Evolutionary conservation across 1,284 basidiomycete genomes (phyloP).

Genomic region (Austropuccinia psidii): DNA sequence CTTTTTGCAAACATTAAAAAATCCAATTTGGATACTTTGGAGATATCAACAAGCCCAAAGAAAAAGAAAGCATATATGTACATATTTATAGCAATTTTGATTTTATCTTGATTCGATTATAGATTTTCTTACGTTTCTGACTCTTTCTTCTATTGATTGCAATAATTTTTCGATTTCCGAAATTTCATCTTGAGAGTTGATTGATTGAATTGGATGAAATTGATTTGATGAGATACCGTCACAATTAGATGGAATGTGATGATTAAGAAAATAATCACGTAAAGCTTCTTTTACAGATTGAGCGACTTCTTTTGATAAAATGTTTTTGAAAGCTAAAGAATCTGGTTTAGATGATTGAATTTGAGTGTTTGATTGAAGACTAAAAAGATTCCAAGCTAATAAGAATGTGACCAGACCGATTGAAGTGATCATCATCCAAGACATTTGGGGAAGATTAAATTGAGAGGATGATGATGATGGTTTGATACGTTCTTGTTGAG

Average conservation of each 20-base stretch:
- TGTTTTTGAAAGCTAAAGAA: neutral
- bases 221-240: neutral
- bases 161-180: neutral
- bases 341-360: too few relatives aligned
- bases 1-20: too few relatives aligned
- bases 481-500: too few relatives aligned
- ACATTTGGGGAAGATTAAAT: neutral
- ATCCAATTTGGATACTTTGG: too few relatives aligned
- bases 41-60: too few relatives aligned
- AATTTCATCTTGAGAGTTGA: neutral
- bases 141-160: neutral
- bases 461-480: too few relatives aligned
- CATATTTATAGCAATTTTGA: too few relatives aligned
- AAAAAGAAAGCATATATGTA: too few relatives aligned
- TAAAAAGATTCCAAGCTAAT: neutral
- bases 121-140: neutral
- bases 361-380: neutral
- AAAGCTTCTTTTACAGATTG: neutral
- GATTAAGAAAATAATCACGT: conserved; percentile 9
- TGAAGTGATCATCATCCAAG: neutral
- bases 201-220: too few relatives aligned
- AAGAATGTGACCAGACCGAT: neutral
- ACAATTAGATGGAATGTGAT: neutral
- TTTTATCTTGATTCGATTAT: neutral
- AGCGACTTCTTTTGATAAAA: neutral